Evolutionary conservation across 2,329 filamentous ascomycete species (phyloP).

Genomic region (Juglanconis sp.): DNA sequence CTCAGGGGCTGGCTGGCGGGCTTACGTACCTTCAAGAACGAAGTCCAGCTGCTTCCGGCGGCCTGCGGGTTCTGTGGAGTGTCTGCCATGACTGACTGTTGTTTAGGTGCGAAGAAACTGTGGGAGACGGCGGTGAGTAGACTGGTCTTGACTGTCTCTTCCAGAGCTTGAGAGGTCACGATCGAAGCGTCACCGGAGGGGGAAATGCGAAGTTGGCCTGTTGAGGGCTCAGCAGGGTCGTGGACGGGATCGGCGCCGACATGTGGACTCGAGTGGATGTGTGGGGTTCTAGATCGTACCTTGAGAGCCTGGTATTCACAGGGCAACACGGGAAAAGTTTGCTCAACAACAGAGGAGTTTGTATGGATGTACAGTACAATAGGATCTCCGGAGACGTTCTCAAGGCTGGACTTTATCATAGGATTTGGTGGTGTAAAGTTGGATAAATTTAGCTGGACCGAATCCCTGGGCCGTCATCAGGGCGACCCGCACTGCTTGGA

Average conservation of each 20-base stretch:
- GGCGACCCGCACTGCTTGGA: background rate
- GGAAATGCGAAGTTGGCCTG: background rate
- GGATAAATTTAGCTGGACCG: background rate
- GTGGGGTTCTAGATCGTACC: conserved; percentile 16
- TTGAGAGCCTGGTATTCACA: background rate
- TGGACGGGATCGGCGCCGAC: conserved; percentile 13
- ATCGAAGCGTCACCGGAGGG: background rate
- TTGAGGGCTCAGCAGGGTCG: conserved; percentile 9
- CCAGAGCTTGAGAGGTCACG: background rate
- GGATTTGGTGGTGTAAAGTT: background rate
- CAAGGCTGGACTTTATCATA: background rate
- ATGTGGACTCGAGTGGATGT: conserved; percentile 11
- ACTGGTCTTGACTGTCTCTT: background rate
- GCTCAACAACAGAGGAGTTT: background rate
- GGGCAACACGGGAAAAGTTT: background rate
- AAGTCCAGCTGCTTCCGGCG: conserved; percentile 44
- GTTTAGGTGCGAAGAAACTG: background rate
- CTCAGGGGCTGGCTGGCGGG: background rate
- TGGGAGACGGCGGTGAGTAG: background rate
- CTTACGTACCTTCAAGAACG: conserved; percentile 48
- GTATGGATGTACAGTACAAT: background rate
- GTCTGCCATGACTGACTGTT: conserved; percentile 15
- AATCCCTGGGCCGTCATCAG: background rate
- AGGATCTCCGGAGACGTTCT: background rate
- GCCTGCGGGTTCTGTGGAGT: conserved; percentile 30